A percentile compares a stretch with the other conserved stretches of the same genome.
These are phyloP conservation scores for Pseudogymnoascus sp. DNA, from an alignment of 2,329 filamentous ascomycete genomes.

Conservation along the genomic window DNA sequence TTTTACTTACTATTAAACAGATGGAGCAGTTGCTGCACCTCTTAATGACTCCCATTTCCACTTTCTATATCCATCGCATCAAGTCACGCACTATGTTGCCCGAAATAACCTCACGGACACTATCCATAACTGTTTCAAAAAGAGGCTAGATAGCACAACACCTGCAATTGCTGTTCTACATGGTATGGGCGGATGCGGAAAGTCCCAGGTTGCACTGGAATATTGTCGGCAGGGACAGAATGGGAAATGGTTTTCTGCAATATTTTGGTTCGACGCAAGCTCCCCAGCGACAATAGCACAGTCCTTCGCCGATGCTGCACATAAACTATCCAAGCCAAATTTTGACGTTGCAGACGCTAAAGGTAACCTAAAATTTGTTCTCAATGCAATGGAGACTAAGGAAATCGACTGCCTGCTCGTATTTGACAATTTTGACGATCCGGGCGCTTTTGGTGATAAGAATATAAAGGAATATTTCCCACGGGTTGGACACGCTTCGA, in stretches of 20 bases:
- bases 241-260: conserved; percentile 9
- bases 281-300: conserved; percentile 12
- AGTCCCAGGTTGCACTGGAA: conserved; percentile 20
- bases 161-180: conserved; percentile 14
- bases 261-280: conserved; percentile 19
- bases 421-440: conserved; percentile 14
- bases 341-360: background rate
- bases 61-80: conserved; percentile 10
- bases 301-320: conserved; percentile 12
- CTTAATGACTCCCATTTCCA: background rate
- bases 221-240: conserved; percentile 12
- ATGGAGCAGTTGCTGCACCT: conserved; percentile 7
- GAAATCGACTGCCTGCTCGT: conserved; percentile 9
- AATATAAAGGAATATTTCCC: conserved; percentile 7
- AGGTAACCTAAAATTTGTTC: background rate
- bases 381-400: background rate
- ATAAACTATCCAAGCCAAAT: background rate
- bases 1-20: conserved; percentile 3
- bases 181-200: conserved; percentile 20
- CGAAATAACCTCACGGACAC: background rate
- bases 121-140: background rate
- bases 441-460: conserved; percentile 15
- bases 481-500: background rate
- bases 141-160: background rate
- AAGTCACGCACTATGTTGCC: conserved; percentile 9